Base-by-base conservation (phyloP, 73 alveolate species). In the Paramecium biaurelia region DNA sequence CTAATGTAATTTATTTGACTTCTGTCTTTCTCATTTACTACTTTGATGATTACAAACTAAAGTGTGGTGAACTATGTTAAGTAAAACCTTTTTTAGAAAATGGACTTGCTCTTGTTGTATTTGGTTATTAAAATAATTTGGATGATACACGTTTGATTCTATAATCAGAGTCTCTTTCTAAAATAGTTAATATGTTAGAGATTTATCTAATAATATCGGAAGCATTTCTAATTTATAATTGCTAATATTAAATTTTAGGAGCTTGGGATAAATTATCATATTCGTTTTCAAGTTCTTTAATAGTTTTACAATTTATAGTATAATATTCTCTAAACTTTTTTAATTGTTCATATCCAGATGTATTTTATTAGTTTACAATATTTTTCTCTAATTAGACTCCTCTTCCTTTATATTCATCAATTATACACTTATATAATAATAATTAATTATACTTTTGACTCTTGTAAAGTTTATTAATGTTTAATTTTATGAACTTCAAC, bases 201-300 rank as follows among this genome's bases (percentile, higher is more conserved):
- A 79, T 41, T 21, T 7, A 43, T 47, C 9, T 47, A 41, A 79
- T 68, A 3, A 74, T 74, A 34, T 74, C 87, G 6, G 87, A 8
- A 2, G 76, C 2, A 47, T 43, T 79, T 41, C 56, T 79, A 18
- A 79, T 47, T 43, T 41, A 41, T 5, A 38, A 20, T 43, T 34
- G n/a, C 45, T 74, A 37, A 41, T 34, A 74, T 74, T 74, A 10
- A 34, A 18, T 14, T 74, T 41, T 74, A 37, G 67, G 67, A 4
- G 20, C 37, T n/a, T 74, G 38, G 7, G 70, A 79, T 24, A 79
- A 45, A 24, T 43, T 45, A 4, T 79, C 90, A 15, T n/a, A 43
- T 79, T 79, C 90, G 7, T 41, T 41, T 79, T 79, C 90, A 38
- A 79, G 90, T 45, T 79, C 90, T 45, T 79, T 79, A 7, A 79